Percentiles rank a stretch among this genome's conserved stretches.
These are phyloP conservation scores for Podospora comata DNA, from an alignment of 495 filamentous ascomycete species.

Conservation along the genomic window DNA sequence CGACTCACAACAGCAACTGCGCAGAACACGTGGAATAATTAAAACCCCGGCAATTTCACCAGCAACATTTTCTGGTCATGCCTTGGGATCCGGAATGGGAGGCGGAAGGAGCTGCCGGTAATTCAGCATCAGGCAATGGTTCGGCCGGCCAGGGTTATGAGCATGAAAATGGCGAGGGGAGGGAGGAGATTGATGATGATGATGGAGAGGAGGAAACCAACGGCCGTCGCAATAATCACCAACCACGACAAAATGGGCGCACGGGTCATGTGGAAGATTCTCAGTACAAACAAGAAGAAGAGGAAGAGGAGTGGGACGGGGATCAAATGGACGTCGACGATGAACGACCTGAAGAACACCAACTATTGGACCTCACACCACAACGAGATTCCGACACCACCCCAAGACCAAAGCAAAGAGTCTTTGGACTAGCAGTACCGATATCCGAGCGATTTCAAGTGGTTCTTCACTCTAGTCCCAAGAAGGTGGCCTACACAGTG, in stretches of 20 bases:
- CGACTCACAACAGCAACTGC: not conserved
- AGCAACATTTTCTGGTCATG: constrained; percentile 9
- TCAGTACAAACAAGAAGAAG: constrained; percentile 1
- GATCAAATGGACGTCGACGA: constrained; percentile 13
- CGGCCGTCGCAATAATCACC: not conserved
- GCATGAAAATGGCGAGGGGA: not conserved
- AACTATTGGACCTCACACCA: not conserved
- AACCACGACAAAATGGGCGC: not conserved
- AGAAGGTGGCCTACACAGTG: not conserved
- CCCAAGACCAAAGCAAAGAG: not conserved
- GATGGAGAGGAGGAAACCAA: not conserved
- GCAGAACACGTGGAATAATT: not conserved
- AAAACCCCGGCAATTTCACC: not conserved
- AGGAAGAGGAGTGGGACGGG: not conserved
- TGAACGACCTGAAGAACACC: not conserved
- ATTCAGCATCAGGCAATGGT: not conserved
- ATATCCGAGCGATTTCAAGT: not conserved
- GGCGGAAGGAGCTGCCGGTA: not conserved
- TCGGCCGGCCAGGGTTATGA: not conserved
- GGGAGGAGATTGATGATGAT: not conserved
- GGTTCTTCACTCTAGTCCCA: constrained; percentile 16
- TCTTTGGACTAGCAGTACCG: not conserved
- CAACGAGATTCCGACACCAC: not conserved
- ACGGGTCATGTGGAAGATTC: not conserved
- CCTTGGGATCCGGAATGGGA: constrained; percentile 22